Base-by-base conservation (phyloP, 192 early-diverging fungal genomes). In the Coemansia aciculifera region DNA sequence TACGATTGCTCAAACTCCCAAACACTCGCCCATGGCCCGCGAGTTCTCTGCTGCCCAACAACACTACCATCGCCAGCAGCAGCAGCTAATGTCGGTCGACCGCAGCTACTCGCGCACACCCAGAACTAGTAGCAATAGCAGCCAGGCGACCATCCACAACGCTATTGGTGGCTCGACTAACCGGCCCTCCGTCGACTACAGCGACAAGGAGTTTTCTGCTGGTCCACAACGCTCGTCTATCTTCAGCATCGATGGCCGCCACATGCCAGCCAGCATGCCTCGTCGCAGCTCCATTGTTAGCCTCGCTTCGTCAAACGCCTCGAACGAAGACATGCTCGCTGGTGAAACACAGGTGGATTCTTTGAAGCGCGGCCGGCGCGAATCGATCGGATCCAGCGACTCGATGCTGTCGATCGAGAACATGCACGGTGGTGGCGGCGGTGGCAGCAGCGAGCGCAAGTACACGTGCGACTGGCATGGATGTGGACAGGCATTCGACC, bases 401-500 rank as follows among this genome's bases (percentile, higher is more conserved):
- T 75, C 74, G 5, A 38, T 36, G 12, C 38, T 19, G 13, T 63
- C 68, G 9, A 34, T 46, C 11, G 67, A 37, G 23, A 64, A 66
- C 52, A 75, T 40, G 54, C 23, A 39, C 52, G 65, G 49, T 27
- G 64, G 51, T 36, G 39, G 51, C 36, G 57, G 64, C 17, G 19
- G 64, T 12, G 19, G 38, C 36, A 32, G 48, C 2, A 62, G 63
- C 54, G 79, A 81, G 32, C 79, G 79, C 71, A 81, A 81, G 59
- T 81, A 81, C 21, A 61, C 62, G 13, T 81, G 79, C 27, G 72
- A 81, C 69, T 81, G 79, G 79, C 29, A 57, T 0, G 71, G 62
- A 27, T 89, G 87, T 46, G 79, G 70, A 0, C 78, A 86, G 43
- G 63, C 81, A 8, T 94, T 94, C 71, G 92, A 94, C 72, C 87